Base-by-base conservation (phyloP, 306 rosid genomes). In the Casuarina equisetifolia region DNA sequence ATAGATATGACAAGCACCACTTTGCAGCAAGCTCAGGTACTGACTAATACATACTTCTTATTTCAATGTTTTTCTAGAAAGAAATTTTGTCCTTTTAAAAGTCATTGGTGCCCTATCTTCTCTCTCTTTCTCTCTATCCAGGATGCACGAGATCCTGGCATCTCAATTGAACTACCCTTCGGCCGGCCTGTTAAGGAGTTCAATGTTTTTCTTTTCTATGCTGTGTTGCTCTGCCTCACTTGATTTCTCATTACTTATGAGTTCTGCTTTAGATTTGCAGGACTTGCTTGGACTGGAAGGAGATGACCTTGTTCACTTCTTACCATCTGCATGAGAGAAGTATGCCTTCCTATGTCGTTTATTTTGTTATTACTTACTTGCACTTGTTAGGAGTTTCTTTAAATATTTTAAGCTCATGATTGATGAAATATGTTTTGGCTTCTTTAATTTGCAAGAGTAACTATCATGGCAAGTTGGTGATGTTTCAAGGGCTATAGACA, bases 91-190 rank as follows among this genome's bases (percentile, higher is more conserved):
- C 72, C 16, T 43, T 48, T 51, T 74, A 78, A 46, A 66, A 71
- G 73, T 85, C 53, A 70, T 74, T 25, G 17, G 36, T 45, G 64
- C 16, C 4, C 50, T 72, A 59, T 67, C 72, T 77, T 43, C 20
- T 69, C 66, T 75, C 40, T 45, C 52, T 32, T 10, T 74, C 46
- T 25, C 32, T 25, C 32, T 25, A 25, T 25, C 32, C 70, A 94
- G 98, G 98, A 94, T 87, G 91, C 98, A 66, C 92, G 79, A 61
- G 98, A 91, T 88, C 96, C 92, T 82, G 97, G 93, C 75, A 90
- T 94, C 76, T 89, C 89, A 45, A 85, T 94, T 76, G 98, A 94
- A 78, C 89, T 94, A 62, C 98, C 98, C 20, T 83, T 94, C 87
- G 85, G 89, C 82, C 63, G 58, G 77, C 88, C 91, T 9, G 78